Evolutionary conservation across 164 flowering plant genomes (phyloP).

Genomic region (Annona squamosa): DNA sequence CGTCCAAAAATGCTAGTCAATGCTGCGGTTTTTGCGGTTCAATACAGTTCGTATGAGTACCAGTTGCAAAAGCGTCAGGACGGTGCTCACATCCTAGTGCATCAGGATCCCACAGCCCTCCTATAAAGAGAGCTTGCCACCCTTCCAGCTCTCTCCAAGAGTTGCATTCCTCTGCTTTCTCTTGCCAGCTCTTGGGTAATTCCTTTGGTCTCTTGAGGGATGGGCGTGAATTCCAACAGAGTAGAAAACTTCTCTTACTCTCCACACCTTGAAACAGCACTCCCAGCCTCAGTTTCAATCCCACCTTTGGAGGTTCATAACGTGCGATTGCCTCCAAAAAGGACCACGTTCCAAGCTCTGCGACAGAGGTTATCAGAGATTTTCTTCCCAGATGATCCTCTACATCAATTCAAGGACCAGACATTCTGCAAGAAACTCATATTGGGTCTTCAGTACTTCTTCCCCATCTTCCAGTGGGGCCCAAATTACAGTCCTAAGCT

Average conservation of each 20-base stretch:
- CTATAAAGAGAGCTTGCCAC: constrained; percentile 5
- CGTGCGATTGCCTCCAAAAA: constrained; percentile 61
- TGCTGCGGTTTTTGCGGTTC: too few relatives aligned
- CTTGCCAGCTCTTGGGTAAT: not conserved
- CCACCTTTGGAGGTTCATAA: constrained; percentile 36
- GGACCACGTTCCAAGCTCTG: constrained; percentile 44
- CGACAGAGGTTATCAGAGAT: constrained; percentile 53
- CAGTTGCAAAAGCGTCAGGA: too few relatives aligned
- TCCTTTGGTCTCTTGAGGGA: constrained; percentile 5
- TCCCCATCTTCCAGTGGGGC: constrained; percentile 69
- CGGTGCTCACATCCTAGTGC: not conserved
- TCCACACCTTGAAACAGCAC: constrained; percentile 21
- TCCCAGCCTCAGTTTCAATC: constrained; percentile 9
- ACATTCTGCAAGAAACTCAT: constrained; percentile 30
- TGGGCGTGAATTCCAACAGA: constrained; percentile 49
- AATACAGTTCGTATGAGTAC: not conserved
- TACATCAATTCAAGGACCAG: constrained; percentile 65
- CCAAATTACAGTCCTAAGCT: constrained; percentile 29
- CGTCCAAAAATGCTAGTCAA: too few relatives aligned
- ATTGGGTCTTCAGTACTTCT: constrained; percentile 60
- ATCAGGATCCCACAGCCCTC: not conserved
- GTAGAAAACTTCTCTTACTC: constrained; percentile 28
- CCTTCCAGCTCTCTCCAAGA: not conserved
- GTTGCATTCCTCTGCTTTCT: not conserved
- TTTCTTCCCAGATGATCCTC: constrained; percentile 91